Base-by-base conservation (phyloP, 176 grass and related monocot genomes). In the Raddia guianensis region DNA sequence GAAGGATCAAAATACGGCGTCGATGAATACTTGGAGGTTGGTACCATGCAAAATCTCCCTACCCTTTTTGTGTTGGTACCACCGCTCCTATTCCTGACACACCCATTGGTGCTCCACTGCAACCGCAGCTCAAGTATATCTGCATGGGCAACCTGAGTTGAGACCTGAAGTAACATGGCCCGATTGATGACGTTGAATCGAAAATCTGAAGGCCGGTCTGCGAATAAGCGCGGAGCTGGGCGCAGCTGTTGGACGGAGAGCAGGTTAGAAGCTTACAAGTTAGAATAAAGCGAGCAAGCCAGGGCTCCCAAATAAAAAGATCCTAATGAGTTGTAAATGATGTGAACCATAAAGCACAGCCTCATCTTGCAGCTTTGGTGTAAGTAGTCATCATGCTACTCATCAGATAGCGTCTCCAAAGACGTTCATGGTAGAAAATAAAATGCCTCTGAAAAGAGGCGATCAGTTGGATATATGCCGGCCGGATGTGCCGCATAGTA, bases 1-100 rank as follows among this genome's bases (percentile, higher is more conserved):
- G 96, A 99, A 72, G 96, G 96, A 12, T 99, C 96, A 37, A 99
- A 95, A 86, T 99, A 99, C 8, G 96, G 96, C 37, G 53, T 91
- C 14, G 92, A 99, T 12, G 96, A 99, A 45, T 99, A 84, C 69
- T 72, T 95, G 65, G 96, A 99, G 87, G 96, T 99, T 59, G 53
- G 90, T 78, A 75, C 18, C 18, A 84, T 42, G 43, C 21, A 55
- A 59, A 37, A 60, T 37, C 5, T 73, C 59, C 27, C 27, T 27
- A 72, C 15, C 59, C 37, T 40, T 40, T 76, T 12, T 35, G n/a
- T 12, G 5, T 20, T 74, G 27, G 48, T 47, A 49, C 55, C n/a
- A 45, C 12, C 33, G 1, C 37, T 87, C 4, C 4, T 12, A 40
- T 20, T 66, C 49, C 8, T 78, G 34, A 73, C 74, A 48, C 66